Percentiles rank a stretch among this genome's conserved stretches.
phyloP scores from a whole-genome alignment of 164 flowering plant genomes.

The Saururus chinensis region DNA sequence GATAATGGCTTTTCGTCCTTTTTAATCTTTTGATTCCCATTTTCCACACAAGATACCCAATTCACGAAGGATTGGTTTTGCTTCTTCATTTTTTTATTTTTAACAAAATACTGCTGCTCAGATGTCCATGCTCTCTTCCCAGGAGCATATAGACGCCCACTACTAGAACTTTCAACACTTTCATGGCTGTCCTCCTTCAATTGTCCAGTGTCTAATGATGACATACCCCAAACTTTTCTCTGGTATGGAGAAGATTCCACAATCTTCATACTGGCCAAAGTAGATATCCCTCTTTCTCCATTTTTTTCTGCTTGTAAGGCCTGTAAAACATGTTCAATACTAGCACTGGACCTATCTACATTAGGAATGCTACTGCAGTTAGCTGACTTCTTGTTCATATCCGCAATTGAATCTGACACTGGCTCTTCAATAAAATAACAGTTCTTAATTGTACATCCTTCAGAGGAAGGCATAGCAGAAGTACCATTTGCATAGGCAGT shows the following conservation, averaged over 20 bases:
- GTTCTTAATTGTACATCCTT: not conserved
- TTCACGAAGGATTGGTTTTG: constrained; percentile 64
- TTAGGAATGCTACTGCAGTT: not conserved
- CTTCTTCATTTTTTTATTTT: constrained; percentile 38
- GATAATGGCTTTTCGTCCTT: constrained; percentile 1
- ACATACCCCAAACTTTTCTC: constrained; percentile 39
- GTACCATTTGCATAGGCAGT: not conserved
- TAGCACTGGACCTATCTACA: not conserved
- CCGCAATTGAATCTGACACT: not conserved
- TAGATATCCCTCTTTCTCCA: constrained; percentile 10
- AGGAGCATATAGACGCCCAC: constrained; percentile 29
- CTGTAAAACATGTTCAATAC: not conserved
- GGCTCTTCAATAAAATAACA: not conserved
- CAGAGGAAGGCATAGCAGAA: not conserved
- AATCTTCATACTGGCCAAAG: constrained; percentile 7
- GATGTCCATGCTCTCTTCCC: constrained; percentile 36
- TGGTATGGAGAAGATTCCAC: constrained; percentile 6
- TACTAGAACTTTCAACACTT: constrained; percentile 76
- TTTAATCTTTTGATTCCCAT: constrained; percentile 23
- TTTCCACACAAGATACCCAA: constrained; percentile 79
- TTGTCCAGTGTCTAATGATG: constrained; percentile 31
- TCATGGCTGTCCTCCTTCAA: constrained; percentile 52
- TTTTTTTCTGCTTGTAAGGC: constrained; percentile 6
- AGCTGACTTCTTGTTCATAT: not conserved
- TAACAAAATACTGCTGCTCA: constrained; percentile 27